These are phyloP conservation scores for Corymbia maculata DNA, from an alignment of 345 rosid genomes.

Conservation along the genomic window DNA sequence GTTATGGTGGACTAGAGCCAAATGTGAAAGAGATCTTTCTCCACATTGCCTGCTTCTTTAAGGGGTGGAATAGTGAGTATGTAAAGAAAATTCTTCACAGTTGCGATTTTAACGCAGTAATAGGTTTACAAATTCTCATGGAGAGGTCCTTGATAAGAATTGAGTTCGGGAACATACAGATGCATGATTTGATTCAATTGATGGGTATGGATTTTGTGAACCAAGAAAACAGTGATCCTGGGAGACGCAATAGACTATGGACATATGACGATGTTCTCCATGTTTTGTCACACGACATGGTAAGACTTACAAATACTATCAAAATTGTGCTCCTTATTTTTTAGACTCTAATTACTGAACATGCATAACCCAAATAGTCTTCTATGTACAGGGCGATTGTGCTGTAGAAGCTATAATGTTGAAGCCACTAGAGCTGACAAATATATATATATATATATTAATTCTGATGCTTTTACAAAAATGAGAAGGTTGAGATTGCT, in stretches of 20 bases:
- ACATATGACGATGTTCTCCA: rapidly evolving
- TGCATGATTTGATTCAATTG: not conserved
- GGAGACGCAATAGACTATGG: not conserved
- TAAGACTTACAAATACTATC: rapidly evolving
- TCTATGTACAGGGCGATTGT: not conserved
- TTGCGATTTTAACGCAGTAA: rapidly evolving
- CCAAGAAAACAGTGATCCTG: rapidly evolving
- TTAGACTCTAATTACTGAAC: too few relatives aligned
- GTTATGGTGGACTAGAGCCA: too few relatives aligned
- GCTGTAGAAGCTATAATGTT: not conserved
- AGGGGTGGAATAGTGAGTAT: rapidly evolving
- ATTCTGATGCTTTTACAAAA: not conserved
- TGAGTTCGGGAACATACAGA: rapidly evolving
- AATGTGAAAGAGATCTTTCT: not conserved
- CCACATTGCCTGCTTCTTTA: rapidly evolving
- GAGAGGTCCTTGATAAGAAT: not conserved
- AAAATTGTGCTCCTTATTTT: too few relatives aligned
- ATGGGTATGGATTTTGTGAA: not conserved
- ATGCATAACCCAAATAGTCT: rapidly evolving
- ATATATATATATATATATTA: too few relatives aligned
- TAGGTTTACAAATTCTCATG: rapidly evolving
- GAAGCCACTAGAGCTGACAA: rapidly evolving
- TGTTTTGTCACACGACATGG: rapidly evolving
- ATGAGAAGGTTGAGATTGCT: not conserved
- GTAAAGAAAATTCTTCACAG: not conserved